phyloP scores from a whole-genome alignment of 805 yeast species.

The Komagataella pseudopastoris region DNA sequence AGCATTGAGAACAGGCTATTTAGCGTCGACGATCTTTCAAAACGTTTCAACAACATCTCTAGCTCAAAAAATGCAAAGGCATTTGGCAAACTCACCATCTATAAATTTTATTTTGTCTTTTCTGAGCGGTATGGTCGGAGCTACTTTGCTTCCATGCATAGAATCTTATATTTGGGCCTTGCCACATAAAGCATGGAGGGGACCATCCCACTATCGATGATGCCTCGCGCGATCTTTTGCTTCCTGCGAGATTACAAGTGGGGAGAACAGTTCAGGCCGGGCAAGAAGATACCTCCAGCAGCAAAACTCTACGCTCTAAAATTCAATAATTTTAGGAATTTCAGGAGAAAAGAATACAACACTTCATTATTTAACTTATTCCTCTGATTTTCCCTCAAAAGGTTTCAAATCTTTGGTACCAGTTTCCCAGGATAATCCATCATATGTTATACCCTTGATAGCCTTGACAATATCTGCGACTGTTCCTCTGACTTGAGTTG shows the following conservation, averaged over 20 bases:
- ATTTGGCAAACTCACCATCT: neutral
- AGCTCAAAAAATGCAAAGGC: neutral
- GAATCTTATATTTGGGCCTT: neutral
- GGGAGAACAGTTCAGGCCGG: neutral
- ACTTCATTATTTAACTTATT: too few species aligned
- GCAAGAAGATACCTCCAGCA: neutral
- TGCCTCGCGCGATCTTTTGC: neutral
- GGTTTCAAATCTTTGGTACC: slow-evolving; percentile 63
- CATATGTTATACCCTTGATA: slow-evolving; percentile 61
- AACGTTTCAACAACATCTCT: neutral
- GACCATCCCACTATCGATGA: neutral
- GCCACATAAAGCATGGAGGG: neutral
- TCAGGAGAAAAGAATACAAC: neutral
- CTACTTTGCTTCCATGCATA: neutral
- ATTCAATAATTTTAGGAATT: too few species aligned
- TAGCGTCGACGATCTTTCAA: neutral
- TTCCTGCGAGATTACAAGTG: neutral
- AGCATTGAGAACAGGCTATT: neutral
- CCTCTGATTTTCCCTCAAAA: slow-evolving; percentile 32
- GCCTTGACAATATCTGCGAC: slow-evolving; percentile 59
- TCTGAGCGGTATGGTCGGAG: neutral
- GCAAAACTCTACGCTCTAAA: neutral
- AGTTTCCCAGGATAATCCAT: slow-evolving; percentile 70
- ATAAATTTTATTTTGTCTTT: too few species aligned
- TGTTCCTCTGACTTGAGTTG: slow-evolving; percentile 91